phyloP scores from a whole-genome alignment of 768 basidiomycete species.

The Tricholoma sp. region DNA sequence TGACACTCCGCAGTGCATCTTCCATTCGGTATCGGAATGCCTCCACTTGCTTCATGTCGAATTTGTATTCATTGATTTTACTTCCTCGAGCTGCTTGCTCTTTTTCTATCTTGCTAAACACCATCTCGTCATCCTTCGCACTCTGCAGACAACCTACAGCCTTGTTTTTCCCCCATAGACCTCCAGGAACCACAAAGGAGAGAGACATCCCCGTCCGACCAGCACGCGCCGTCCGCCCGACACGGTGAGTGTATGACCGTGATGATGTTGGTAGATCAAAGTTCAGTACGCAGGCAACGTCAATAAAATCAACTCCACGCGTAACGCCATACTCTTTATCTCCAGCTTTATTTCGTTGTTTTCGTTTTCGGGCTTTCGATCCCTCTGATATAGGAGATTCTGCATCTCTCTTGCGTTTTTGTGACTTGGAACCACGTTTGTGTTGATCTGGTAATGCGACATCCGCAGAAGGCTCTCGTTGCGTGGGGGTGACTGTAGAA shows the following conservation, averaged over 20 bases:
- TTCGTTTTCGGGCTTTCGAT: constrained; percentile 47
- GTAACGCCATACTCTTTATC: constrained; percentile 91
- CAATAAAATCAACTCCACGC: constrained; percentile 94
- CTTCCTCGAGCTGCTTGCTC: constrained; percentile 61
- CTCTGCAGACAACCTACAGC: constrained; percentile 65
- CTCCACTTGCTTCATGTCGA: constrained; percentile 95
- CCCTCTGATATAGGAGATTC: constrained; percentile 31
- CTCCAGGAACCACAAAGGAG: constrained; percentile 75
- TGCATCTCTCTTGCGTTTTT: constrained; percentile 56
- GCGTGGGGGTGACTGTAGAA: constrained; percentile 48
- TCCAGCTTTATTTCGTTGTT: constrained; percentile 34
- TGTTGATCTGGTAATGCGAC: constrained; percentile 8
- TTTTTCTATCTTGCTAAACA: constrained; percentile 73
- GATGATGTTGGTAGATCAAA: constrained; percentile 93
- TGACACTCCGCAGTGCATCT: constrained; percentile 87
- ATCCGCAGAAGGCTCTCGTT: constrained; percentile 32
- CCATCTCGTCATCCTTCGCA: constrained; percentile 69
- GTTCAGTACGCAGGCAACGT: constrained; percentile 96
- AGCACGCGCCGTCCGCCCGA: constrained; percentile 95
- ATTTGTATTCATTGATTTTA: constrained; percentile 83
- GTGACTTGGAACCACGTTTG: constrained; percentile 16
- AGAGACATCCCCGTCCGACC: constrained; percentile 90
- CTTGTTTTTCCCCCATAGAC: constrained; percentile 70
- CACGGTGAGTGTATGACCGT: constrained; percentile 89
- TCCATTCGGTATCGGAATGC: constrained; percentile 98